Evolutionary conservation across 2,329 filamentous ascomycete species (phyloP).

Genomic region (Fusarium liriodendri): DNA sequence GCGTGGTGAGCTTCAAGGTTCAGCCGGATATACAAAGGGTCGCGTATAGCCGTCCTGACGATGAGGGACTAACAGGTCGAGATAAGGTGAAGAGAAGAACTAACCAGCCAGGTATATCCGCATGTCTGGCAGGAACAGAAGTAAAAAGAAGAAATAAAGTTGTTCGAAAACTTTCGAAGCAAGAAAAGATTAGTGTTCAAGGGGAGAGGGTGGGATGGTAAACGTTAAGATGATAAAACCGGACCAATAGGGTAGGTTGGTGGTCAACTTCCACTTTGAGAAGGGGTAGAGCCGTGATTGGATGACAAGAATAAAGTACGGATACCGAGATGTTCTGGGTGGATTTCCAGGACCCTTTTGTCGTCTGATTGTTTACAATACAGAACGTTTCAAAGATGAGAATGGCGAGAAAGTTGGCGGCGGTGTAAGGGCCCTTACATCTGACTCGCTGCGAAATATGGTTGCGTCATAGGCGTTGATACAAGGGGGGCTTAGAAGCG

Average conservation of each 20-base stretch:
- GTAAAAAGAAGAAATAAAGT: not conserved
- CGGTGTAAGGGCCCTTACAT: constrained; percentile 22
- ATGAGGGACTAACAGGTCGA: not conserved
- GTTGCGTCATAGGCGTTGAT: constrained; percentile 40
- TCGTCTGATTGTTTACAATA: constrained; percentile 20
- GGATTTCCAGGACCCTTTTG: constrained; percentile 12
- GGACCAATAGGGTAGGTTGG: constrained; percentile 26
- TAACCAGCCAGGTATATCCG: constrained; percentile 11
- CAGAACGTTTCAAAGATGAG: constrained; percentile 7
- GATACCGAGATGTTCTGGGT: not conserved
- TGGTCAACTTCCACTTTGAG: constrained; percentile 26
- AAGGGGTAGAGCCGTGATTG: constrained; percentile 33
- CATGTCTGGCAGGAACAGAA: constrained; percentile 18
- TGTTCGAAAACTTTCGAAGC: constrained; percentile 6
- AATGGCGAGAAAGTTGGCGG: constrained; percentile 7
- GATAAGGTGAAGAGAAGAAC: not conserved
- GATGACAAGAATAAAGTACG: constrained; percentile 5
- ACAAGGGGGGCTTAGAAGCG: constrained; percentile 4
- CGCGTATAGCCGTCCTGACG: not conserved
- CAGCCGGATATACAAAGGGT: not conserved
- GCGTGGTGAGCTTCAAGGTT: not conserved
- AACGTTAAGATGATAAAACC: constrained; percentile 18
- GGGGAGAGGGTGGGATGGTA: constrained; percentile 15
- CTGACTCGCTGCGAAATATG: constrained; percentile 20
- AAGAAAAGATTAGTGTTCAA: constrained; percentile 10